A percentile compares a stretch with the other conserved stretches of the same genome.
phyloP scores from a whole-genome alignment of 352 stramenopile genomes.

The Achlya hypogyna region DNA sequence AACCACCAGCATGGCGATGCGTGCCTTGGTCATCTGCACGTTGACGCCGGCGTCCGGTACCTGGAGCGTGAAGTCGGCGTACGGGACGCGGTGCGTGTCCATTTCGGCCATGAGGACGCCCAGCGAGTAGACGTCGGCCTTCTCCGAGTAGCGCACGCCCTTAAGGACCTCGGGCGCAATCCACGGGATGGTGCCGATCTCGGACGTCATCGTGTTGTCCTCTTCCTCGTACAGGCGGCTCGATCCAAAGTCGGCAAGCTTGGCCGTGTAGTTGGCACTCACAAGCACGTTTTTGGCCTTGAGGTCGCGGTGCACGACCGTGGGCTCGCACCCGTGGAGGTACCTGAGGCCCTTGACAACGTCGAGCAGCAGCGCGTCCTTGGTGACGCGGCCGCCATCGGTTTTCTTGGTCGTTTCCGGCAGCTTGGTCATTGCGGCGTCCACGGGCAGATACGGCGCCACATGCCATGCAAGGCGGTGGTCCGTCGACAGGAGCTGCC shows the following conservation, averaged over 20 bases:
- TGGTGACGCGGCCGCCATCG: background rate
- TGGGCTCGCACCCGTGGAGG: background rate
- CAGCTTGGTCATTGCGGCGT: background rate
- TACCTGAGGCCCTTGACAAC: constrained; percentile 5
- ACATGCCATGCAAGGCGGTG: background rate
- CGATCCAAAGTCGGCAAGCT: constrained; percentile 29
- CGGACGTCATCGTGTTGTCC: constrained; percentile 17
- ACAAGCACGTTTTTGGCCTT: constrained; percentile 26
- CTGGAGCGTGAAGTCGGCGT: constrained; percentile 3
- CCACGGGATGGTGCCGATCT: constrained; percentile 13
- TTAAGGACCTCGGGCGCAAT: constrained; percentile 12
- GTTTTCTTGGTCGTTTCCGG: too few species aligned
- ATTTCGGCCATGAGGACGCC: constrained; percentile 12
- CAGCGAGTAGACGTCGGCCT: constrained; percentile 8
- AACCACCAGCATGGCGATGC: constrained; percentile 28
- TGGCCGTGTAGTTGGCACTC: constrained; percentile 25
- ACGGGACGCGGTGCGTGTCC: background rate
- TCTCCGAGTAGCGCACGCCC: constrained; percentile 7
- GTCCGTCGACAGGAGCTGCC: background rate
- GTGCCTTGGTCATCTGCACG: constrained; percentile 8
- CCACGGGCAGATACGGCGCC: background rate
- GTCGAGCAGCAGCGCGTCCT: background rate
- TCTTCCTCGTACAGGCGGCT: constrained; percentile 13
- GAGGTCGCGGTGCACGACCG: constrained; percentile 15
- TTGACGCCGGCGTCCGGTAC: background rate